A percentile compares a stretch with the other conserved stretches of the same genome.
phyloP scores from a whole-genome alignment of 2,329 filamentous ascomycete species.

The Sordariomycetes sp. region DNA sequence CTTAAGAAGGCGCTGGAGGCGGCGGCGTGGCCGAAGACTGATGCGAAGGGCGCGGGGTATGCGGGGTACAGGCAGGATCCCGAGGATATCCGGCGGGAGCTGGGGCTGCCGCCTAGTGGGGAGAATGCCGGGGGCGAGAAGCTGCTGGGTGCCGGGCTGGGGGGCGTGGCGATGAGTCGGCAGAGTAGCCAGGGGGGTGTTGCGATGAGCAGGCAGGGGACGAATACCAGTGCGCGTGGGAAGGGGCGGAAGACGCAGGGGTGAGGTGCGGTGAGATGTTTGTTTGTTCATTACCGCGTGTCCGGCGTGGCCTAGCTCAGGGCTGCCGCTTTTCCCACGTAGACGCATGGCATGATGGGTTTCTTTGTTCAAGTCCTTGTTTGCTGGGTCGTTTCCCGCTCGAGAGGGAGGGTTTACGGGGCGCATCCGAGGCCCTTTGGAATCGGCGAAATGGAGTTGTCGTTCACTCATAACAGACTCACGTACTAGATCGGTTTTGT shows the following conservation, averaged over 20 bases:
- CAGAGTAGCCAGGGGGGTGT: constrained; percentile 41
- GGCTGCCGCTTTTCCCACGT: not conserved
- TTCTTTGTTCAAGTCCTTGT: not conserved
- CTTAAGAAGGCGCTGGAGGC: constrained; percentile 42
- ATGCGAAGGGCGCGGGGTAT: constrained; percentile 34
- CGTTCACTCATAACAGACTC: not conserved
- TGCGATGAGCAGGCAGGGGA: constrained; percentile 42
- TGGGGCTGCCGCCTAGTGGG: constrained; percentile 29
- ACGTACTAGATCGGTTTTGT: not conserved
- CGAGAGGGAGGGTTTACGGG: not conserved
- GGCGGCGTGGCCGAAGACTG: constrained; percentile 32
- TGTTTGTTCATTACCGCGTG: not conserved
- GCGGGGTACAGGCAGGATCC: constrained; percentile 28
- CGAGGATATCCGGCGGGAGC: constrained; percentile 32
- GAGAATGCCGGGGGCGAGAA: constrained; percentile 9
- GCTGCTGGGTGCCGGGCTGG: constrained; percentile 5
- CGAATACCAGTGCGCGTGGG: constrained; percentile 33
- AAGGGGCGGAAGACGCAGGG: constrained; percentile 22
- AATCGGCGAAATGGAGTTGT: not conserved
- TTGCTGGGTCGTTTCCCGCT: not conserved
- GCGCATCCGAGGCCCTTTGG: not conserved
- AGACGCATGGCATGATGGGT: not conserved
- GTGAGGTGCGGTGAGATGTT: not conserved
- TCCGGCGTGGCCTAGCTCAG: not conserved
- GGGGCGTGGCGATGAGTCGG: constrained; percentile 35